Percentiles rank a stretch among this genome's conserved stretches.
Evolutionary conservation across 257 asterid species (phyloP).

Genomic region (Striga asiatica): DNA sequence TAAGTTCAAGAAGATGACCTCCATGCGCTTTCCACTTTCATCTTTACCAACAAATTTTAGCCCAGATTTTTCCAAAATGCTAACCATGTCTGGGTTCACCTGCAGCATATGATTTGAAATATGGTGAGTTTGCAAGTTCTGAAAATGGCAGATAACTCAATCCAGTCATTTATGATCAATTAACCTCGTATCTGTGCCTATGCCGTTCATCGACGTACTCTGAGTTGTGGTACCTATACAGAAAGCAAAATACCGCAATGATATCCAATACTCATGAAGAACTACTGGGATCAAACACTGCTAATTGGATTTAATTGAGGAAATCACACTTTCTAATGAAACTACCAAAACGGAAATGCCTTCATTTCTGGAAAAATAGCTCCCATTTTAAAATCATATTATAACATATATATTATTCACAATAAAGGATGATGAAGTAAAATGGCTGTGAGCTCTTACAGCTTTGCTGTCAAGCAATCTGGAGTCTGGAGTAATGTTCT

Average conservation of each 20-base stretch:
- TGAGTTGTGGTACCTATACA: slow-evolving; percentile 52
- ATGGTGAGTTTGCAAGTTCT: background rate
- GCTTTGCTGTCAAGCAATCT: slow-evolving; percentile 79
- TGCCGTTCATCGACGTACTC: slow-evolving; percentile 80
- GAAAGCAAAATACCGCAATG: slow-evolving; percentile 12
- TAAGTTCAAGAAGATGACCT: slow-evolving; percentile 40
- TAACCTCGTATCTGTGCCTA: slow-evolving; percentile 94
- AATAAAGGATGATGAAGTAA: background rate
- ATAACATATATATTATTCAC: no score
- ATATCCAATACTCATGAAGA: background rate
- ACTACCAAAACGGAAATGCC: no score
- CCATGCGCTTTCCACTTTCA: slow-evolving; percentile 86
- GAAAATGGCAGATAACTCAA: slow-evolving; percentile 7
- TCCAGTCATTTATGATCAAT: slow-evolving; percentile 6
- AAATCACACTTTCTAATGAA: background rate
- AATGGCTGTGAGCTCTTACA: slow-evolving; percentile 37
- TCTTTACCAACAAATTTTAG: slow-evolving; percentile 87
- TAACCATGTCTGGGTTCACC: slow-evolving; percentile 83
- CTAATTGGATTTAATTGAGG: background rate
- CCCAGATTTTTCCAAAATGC: slow-evolving; percentile 61
- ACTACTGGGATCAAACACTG: background rate
- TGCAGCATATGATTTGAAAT: slow-evolving; percentile 23
- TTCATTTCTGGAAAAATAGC: background rate
- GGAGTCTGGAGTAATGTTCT: slow-evolving; percentile 73
- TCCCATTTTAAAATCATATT: no score